Conservation (phyloP, 2,329 filamentous ascomycete species). For the Boeremia lycopersici region DNA sequence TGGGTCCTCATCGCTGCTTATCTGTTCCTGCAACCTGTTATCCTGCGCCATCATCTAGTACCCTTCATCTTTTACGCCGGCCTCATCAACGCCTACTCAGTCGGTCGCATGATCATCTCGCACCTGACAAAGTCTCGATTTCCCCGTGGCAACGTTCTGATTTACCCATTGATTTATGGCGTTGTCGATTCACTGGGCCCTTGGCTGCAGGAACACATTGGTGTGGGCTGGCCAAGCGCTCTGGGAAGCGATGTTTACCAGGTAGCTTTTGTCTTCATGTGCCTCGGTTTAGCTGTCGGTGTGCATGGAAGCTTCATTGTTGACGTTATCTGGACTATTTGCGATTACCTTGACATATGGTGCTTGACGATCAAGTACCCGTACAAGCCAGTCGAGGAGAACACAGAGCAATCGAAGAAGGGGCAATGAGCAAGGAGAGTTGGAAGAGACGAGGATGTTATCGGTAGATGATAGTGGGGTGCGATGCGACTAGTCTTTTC, state of each 20-base stretch:
- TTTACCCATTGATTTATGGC: conserved; percentile 76
- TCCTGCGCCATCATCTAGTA: conserved; percentile 81
- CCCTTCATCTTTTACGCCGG: conserved; percentile 90
- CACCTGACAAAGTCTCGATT: conserved; percentile 88
- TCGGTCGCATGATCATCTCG: conserved; percentile 93
- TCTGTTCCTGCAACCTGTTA: conserved; percentile 81
- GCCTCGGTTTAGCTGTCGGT: conserved; percentile 81
- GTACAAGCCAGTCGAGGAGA: conserved; percentile 52
- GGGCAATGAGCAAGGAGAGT: conserved; percentile 19
- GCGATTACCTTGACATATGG: conserved; percentile 98
- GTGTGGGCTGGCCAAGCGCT: conserved; percentile 55
- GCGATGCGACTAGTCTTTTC: neutral
- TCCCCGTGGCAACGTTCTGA: conserved; percentile 87
- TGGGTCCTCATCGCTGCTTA: conserved; percentile 82
- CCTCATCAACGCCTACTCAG: conserved; percentile 90
- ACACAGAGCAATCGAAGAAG: conserved; percentile 33
- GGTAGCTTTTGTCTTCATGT: conserved; percentile 87
- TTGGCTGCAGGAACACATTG: conserved; percentile 56
- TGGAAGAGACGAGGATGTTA: neutral
- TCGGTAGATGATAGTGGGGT: neutral
- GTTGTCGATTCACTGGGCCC: conserved; percentile 83
- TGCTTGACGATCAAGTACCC: conserved; percentile 96
- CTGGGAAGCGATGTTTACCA: conserved; percentile 74
- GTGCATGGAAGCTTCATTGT: conserved; percentile 98
- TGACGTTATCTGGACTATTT: conserved; percentile 96